Conservation (phyloP, 305 asterid species). For the Fraxinus latifolia region DNA sequence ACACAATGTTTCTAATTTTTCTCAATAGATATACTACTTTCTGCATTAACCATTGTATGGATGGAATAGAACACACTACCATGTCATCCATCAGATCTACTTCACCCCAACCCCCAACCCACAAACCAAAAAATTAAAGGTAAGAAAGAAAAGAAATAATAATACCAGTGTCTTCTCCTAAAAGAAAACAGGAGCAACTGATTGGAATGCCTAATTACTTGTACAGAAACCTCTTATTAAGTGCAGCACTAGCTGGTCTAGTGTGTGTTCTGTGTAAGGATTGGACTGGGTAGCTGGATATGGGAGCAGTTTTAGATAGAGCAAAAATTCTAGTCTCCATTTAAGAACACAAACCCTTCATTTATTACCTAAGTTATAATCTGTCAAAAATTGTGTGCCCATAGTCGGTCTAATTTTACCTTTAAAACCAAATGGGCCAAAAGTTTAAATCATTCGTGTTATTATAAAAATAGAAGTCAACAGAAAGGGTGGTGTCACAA, state of each 20-base stretch:
- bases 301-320: constrained; percentile 8
- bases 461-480: neutral
- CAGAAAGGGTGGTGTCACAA: neutral
- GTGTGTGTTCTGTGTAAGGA: neutral
- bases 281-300: neutral
- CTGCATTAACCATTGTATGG: neutral
- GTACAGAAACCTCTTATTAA: neutral
- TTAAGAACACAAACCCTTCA: neutral
- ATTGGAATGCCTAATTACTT: neutral
- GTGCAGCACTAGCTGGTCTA: neutral
- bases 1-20: constrained; percentile 6
- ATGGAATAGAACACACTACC: constrained; percentile 8
- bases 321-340: neutral
- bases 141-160: neutral
- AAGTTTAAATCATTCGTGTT: neutral
- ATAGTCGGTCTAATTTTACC: neutral
- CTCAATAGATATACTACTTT: constrained; percentile 6
- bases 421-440: neutral
- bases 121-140: neutral
- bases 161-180: neutral
- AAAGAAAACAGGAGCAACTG: neutral
- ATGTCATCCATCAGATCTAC: neutral
- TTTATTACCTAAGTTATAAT: neutral
- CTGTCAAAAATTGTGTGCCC: neutral
- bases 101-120: neutral